Percentiles rank a stretch among this genome's conserved stretches.
Evolutionary conservation across 2,329 filamentous ascomycete species (phyloP).

Genomic region (Plenodomus lindquistii): DNA sequence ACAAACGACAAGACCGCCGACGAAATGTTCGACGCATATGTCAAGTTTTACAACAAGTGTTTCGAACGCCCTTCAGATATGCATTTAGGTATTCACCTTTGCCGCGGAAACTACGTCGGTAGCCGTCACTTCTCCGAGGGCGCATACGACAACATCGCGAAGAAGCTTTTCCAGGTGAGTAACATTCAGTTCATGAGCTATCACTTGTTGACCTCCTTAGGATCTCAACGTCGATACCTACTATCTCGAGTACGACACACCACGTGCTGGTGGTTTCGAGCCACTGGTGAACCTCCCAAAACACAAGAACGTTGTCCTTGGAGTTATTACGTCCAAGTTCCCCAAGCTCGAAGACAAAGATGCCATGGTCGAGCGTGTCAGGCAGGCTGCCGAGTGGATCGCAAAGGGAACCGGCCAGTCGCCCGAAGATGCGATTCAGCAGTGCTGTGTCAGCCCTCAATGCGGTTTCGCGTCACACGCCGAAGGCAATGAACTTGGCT

Average conservation of each 20-base stretch:
- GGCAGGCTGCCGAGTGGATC: conserved; percentile 65
- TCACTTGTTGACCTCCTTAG: conserved; percentile 14
- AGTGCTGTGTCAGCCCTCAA: conserved; percentile 53
- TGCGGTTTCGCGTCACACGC: conserved; percentile 67
- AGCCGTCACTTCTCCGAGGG: conserved; percentile 53
- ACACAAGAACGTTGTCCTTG: conserved; percentile 53
- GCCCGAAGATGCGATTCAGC: conserved; percentile 68
- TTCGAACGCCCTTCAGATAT: conserved; percentile 68
- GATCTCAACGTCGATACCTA: conserved; percentile 47
- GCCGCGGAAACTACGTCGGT: conserved; percentile 57
- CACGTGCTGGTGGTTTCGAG: conserved; percentile 53
- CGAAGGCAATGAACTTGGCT: conserved; percentile 69
- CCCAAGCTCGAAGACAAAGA: conserved; percentile 51
- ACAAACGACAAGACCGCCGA: conserved; percentile 71
- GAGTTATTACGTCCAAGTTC: conserved; percentile 53
- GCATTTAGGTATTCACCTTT: conserved; percentile 77
- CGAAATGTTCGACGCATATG: conserved; percentile 74
- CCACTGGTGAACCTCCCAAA: conserved; percentile 50
- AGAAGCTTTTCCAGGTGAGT: conserved; percentile 45
- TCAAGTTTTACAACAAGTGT: conserved; percentile 75
- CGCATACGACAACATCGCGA: conserved; percentile 53
- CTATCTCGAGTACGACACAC: conserved; percentile 53
- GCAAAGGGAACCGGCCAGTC: conserved; percentile 68
- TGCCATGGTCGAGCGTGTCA: conserved; percentile 52
- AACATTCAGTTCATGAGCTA: not conserved